Percentiles rank a stretch among this genome's conserved stretches.
phyloP scores from a whole-genome alignment of 148 eudicot species.

The Vaccinium myrtillus region DNA sequence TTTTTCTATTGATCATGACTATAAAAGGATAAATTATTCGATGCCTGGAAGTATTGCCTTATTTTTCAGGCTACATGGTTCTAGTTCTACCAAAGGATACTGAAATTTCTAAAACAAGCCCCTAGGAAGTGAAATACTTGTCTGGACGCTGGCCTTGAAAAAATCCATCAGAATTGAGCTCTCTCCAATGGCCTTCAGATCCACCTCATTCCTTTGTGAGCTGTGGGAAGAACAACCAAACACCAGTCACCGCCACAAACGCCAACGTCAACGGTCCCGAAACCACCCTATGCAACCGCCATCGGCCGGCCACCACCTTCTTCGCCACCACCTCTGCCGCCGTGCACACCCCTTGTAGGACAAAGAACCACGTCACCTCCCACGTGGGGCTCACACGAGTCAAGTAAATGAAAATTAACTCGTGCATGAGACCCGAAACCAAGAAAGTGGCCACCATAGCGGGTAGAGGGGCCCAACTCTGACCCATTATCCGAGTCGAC shows the following conservation, averaged over 20 bases:
- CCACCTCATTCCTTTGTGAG: constrained; percentile 40
- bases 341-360: constrained; percentile 47
- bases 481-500: constrained; percentile 18
- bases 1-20: background rate
- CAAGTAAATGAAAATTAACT: constrained; percentile 40
- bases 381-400: constrained; percentile 54
- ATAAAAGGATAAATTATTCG: no score
- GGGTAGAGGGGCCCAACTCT: constrained; percentile 13
- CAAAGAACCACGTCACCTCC: constrained; percentile 68
- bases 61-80: background rate
- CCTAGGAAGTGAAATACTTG: background rate
- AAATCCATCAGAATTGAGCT: constrained; percentile 28
- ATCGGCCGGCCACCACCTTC: constrained; percentile 27
- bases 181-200: constrained; percentile 36
- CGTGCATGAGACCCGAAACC: constrained; percentile 70
- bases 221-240: constrained; percentile 62
- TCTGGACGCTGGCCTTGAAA: constrained; percentile 14
- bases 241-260: constrained; percentile 45
- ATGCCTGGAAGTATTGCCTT: background rate
- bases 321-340: constrained; percentile 42
- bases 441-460: constrained; percentile 38
- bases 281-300: constrained; percentile 32
- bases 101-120: background rate
- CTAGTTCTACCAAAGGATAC: constrained; percentile 8
- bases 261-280: constrained; percentile 46